Conservation (phyloP, 1,139 yeast species). For the Geotrichum carabidarum region DNA sequence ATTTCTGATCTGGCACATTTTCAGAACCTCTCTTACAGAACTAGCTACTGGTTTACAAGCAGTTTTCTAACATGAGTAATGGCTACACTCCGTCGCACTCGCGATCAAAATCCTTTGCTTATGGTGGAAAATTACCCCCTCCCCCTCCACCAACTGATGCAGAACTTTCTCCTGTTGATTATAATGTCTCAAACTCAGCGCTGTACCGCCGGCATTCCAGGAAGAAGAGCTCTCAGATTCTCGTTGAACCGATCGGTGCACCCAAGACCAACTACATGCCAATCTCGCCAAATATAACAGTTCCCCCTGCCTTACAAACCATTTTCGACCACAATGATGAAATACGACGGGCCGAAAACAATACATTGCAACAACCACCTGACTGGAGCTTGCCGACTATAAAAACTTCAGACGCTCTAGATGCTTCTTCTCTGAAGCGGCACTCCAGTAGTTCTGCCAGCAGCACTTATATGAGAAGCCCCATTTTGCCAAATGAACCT, state of each 20-base stretch:
- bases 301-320: slow-evolving; percentile 19
- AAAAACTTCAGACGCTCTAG: neutral
- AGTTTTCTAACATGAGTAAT: no score
- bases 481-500: neutral
- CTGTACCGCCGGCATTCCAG: slow-evolving; percentile 34
- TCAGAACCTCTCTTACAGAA: no score
- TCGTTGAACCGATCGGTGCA: slow-evolving; percentile 33
- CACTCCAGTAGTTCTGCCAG: slow-evolving; percentile 7
- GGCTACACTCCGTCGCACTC: slow-evolving; percentile 17
- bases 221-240: slow-evolving; percentile 35
- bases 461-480: slow-evolving; percentile 6
- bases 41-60: no score
- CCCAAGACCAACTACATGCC: slow-evolving; percentile 20
- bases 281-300: slow-evolving; percentile 18
- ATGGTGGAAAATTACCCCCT: slow-evolving; percentile 8
- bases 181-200: slow-evolving; percentile 15
- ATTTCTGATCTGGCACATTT: no score
- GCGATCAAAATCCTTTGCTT: slow-evolving; percentile 15
- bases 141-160: slow-evolving; percentile 17
- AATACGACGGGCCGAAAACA: slow-evolving; percentile 1
- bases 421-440: neutral
- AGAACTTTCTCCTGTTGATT: slow-evolving; percentile 16
- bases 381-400: neutral
- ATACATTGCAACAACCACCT: neutral
- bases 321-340: slow-evolving; percentile 12